Evolutionary conservation across 805 yeast genomes (phyloP).

Genomic region (Priceomyces castillae): DNA sequence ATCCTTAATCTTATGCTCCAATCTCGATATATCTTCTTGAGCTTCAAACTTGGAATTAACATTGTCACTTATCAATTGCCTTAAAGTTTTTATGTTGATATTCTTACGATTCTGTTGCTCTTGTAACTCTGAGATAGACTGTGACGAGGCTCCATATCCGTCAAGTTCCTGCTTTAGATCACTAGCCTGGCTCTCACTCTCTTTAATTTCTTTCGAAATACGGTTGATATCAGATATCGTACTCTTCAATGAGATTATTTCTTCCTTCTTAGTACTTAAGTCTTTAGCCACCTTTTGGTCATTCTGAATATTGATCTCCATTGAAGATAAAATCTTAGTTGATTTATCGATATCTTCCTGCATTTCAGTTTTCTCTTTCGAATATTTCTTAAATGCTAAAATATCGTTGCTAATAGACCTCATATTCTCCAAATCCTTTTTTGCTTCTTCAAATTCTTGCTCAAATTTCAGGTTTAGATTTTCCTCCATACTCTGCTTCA

Average conservation of each 20-base stretch:
- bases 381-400: slow-evolving; percentile 22
- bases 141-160: slow-evolving; percentile 33
- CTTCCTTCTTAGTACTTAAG: slow-evolving; percentile 8
- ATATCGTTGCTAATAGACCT: slow-evolving; percentile 31
- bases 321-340: slow-evolving; percentile 2
- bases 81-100: slow-evolving; percentile 35
- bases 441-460: slow-evolving; percentile 28
- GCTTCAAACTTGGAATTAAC: slow-evolving; percentile 43
- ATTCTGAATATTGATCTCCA: background rate
- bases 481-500: slow-evolving; percentile 27
- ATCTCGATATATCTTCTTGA: slow-evolving; percentile 41
- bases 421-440: slow-evolving; percentile 28
- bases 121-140: slow-evolving; percentile 48
- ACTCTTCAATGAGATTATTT: slow-evolving; percentile 19
- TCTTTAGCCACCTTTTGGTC: slow-evolving; percentile 5
- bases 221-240: slow-evolving; percentile 35
- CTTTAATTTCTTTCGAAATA: slow-evolving; percentile 27
- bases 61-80: slow-evolving; percentile 31
- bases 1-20: slow-evolving; percentile 55
- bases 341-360: slow-evolving; percentile 2
- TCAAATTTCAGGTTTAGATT: slow-evolving; percentile 27
- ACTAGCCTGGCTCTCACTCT: slow-evolving; percentile 22
- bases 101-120: slow-evolving; percentile 35
- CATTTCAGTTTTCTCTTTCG: slow-evolving; percentile 11
- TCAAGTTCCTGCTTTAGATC: slow-evolving; percentile 32